Percentiles rank a stretch among this genome's conserved stretches.
phyloP scores from a whole-genome alignment of 345 rosid genomes.

The Crucihimalaya himalaica region DNA sequence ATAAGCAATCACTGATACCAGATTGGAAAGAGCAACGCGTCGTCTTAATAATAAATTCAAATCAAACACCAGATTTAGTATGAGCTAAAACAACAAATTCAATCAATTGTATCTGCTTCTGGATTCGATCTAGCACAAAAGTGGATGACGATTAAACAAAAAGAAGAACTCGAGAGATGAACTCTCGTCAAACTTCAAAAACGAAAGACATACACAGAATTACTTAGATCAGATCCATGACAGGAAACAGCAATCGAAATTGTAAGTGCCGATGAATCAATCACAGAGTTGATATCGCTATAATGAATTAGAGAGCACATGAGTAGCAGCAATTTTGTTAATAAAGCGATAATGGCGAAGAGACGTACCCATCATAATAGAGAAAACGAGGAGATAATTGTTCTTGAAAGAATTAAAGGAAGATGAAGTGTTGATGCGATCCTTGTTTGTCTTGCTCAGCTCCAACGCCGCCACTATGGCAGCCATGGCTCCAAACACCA shows the following conservation, averaged over 20 bases:
- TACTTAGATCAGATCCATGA: slow-evolving; percentile 17
- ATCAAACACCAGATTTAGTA: slow-evolving; percentile 1
- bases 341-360: neutral
- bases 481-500: slow-evolving; percentile 63
- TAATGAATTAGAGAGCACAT: neutral
- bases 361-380: slow-evolving; percentile 83
- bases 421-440: slow-evolving; percentile 72
- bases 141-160: neutral
- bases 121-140: slow-evolving; percentile 8
- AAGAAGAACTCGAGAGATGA: neutral
- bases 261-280: neutral
- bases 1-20: neutral
- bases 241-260: neutral
- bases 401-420: slow-evolving; percentile 84
- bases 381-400: slow-evolving; percentile 84
- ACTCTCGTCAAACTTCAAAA: neutral
- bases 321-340: neutral
- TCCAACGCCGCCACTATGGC: slow-evolving; percentile 71
- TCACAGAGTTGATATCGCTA: slow-evolving; percentile 17
- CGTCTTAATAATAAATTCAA: neutral
- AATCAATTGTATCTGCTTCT: neutral
- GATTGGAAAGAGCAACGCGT: neutral
- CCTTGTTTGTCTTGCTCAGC: slow-evolving; percentile 72
- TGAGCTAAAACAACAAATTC: neutral
- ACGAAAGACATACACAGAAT: neutral